phyloP scores from a whole-genome alignment of 192 early-diverging fungal genomes.

The Borealophlyctis nickersoniae region DNA sequence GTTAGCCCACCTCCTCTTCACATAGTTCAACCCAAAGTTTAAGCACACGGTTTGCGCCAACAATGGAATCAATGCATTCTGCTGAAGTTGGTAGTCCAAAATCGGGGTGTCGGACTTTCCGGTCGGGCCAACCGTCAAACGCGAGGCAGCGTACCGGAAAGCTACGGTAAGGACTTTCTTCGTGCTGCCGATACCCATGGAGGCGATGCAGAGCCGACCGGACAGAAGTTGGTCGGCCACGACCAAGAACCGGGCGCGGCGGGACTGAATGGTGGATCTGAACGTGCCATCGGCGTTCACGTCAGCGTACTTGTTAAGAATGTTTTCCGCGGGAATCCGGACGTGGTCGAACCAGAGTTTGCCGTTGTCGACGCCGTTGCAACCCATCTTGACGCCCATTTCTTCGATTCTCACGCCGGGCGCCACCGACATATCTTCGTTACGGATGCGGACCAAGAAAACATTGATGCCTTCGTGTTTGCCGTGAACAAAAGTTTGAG shows the following conservation, averaged over 20 bases:
- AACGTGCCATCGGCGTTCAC: conserved; percentile 56
- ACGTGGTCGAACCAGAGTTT: conserved; percentile 58
- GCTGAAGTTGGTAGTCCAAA: conserved; percentile 73
- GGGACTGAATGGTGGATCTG: conserved; percentile 47
- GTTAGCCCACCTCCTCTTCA: conserved; percentile 62
- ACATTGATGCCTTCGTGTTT: conserved; percentile 74
- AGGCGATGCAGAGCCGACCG: conserved; percentile 67
- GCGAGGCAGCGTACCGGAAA: conserved; percentile 68
- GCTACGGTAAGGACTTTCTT: conserved; percentile 62
- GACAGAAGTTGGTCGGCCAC: conserved; percentile 75
- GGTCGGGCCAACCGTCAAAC: conserved; percentile 70
- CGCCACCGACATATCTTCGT: conserved; percentile 62
- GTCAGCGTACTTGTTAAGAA: conserved; percentile 67
- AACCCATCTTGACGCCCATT: conserved; percentile 65
- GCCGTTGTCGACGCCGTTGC: conserved; percentile 76
- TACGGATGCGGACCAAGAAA: conserved; percentile 70
- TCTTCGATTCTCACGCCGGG: conserved; percentile 70
- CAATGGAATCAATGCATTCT: conserved; percentile 68
- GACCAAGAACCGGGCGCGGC: conserved; percentile 70
- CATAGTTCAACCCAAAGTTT: conserved; percentile 77
- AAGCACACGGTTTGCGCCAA: conserved; percentile 61
- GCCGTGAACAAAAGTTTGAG: conserved; percentile 67
- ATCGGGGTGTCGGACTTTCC: conserved; percentile 76
- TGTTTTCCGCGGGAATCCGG: conserved; percentile 60
- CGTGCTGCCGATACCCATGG: conserved; percentile 64